Percentiles rank a stretch among this genome's conserved stretches.
Conservation (phyloP, 2,329 filamentous ascomycete species). For the Fusarium aywerte region DNA sequence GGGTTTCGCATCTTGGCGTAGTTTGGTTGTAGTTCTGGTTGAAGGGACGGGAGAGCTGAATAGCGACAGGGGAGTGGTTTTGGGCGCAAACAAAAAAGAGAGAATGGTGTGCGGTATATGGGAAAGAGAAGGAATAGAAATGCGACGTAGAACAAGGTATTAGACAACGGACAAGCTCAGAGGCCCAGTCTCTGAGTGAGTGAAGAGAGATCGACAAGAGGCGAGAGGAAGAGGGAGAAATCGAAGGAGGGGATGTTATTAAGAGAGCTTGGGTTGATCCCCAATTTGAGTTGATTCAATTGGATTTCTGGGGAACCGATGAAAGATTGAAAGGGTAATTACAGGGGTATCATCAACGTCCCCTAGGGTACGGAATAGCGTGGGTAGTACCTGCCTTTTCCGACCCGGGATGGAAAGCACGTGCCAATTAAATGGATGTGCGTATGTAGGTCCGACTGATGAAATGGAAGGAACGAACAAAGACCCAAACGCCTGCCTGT, state of each 20-base stretch:
- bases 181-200: slow-evolving; percentile 2
- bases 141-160: not conserved
- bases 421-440: slow-evolving; percentile 25
- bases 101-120: not conserved
- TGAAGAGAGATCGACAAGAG: slow-evolving; percentile 7
- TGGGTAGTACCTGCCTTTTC: slow-evolving; percentile 32
- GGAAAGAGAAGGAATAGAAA: slow-evolving; percentile 9
- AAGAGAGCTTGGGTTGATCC: slow-evolving; percentile 12
- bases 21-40: slow-evolving; percentile 7
- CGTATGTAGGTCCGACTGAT: slow-evolving; percentile 17
- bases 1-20: slow-evolving; percentile 50
- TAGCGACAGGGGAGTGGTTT: slow-evolving; percentile 9
- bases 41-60: slow-evolving; percentile 17
- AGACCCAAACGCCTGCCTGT: not conserved
- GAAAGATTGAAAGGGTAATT: slow-evolving; percentile 19
- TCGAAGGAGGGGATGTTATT: slow-evolving; percentile 30
- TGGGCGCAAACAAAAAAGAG: slow-evolving; percentile 3
- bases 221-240: slow-evolving; percentile 27
- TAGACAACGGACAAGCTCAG: slow-evolving; percentile 11
- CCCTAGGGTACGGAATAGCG: slow-evolving; percentile 11
- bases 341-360: slow-evolving; percentile 25
- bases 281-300: slow-evolving; percentile 16
- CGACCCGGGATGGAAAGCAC: slow-evolving; percentile 28
- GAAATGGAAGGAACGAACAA: slow-evolving; percentile 20
- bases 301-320: slow-evolving; percentile 35